phyloP scores from a whole-genome alignment of 2,329 filamentous ascomycete genomes.

The Cyanodermella asteris region DNA sequence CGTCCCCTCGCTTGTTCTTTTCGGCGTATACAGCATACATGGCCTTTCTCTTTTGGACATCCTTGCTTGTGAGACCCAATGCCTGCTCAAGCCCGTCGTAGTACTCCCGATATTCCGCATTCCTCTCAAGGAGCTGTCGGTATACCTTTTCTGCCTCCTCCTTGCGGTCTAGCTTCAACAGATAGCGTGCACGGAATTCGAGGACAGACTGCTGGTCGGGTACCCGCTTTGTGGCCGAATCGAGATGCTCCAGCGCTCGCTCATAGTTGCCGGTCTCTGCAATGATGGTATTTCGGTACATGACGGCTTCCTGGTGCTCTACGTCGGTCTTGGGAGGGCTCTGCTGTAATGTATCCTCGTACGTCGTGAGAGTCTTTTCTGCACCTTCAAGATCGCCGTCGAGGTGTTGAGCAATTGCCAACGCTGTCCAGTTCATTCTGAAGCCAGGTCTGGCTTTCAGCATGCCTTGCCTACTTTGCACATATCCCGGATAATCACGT shows the following conservation, averaged over 20 bases:
- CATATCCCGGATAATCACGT: slow-evolving; percentile 83
- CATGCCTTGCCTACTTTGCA: slow-evolving; percentile 74
- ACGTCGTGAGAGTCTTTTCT: slow-evolving; percentile 75
- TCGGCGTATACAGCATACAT: slow-evolving; percentile 65
- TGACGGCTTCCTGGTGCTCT: slow-evolving; percentile 77
- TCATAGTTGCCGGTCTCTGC: slow-evolving; percentile 69
- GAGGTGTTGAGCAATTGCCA: slow-evolving; percentile 82
- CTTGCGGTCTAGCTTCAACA: slow-evolving; percentile 53
- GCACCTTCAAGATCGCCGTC: slow-evolving; percentile 68
- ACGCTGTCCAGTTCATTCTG: slow-evolving; percentile 90
- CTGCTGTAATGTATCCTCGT: slow-evolving; percentile 77
- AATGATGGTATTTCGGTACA: slow-evolving; percentile 93
- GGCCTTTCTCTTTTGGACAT: slow-evolving; percentile 43
- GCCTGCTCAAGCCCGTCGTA: slow-evolving; percentile 56
- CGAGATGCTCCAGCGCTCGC: slow-evolving; percentile 67
- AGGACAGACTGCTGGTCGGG: slow-evolving; percentile 68
- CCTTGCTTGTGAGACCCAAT: slow-evolving; percentile 39
- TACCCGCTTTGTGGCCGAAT: slow-evolving; percentile 52
- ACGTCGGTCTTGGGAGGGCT: slow-evolving; percentile 57
- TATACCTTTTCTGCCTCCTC: slow-evolving; percentile 70
- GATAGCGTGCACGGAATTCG: slow-evolving; percentile 69
- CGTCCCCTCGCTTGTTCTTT: slow-evolving; percentile 66
- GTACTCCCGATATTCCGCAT: slow-evolving; percentile 69
- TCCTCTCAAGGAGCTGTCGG: slow-evolving; percentile 58
- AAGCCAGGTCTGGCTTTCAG: slow-evolving; percentile 60